Base-by-base conservation (phyloP, 345 rosid genomes). In the Conringia planisiliqua region DNA sequence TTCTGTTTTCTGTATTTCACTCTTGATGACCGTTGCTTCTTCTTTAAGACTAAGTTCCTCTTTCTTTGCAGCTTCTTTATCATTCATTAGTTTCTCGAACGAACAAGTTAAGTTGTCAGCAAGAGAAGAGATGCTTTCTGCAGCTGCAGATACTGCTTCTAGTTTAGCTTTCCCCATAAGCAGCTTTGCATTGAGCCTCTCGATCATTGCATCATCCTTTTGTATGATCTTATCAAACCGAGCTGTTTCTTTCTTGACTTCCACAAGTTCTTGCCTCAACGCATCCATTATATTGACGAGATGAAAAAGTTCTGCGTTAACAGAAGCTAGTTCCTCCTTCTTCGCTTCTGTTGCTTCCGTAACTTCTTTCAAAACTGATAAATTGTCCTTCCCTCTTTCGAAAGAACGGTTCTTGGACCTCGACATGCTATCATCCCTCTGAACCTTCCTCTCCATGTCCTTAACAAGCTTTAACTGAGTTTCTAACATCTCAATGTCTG, bases 111-210 rank as follows among this genome's bases (percentile, higher is more conserved):
- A 84, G 60, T 86, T 85, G 71, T 75, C 70, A 2, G 79, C 83
- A 7, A 86, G 74, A 40, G 79, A 82, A 63, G 73, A 79, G 33
- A 92, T 84, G 80, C 87, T 88, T 74, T 72, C 86, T 80, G 85
- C 91, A 5, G 82, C 84, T 56, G 81, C 76, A 54, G 85, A 70
- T 0, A 75, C 89, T 6, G 86, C 62, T 82, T 87, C 93, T 67
- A 87, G 29, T 77, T 81, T 83, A 48, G 83, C 80, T 75, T 89
- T 95, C 10, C 82, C 92, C 71, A 88, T 83, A 12, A 91, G 89
- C 70, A 92, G 82, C 88, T 95, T 92, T 1, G 93, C 68, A 47
- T 90, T 86, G 66, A 90, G 86, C 50, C 71, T 86, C 72, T 83
- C 82, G 52, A 86, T 82, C 26, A 77, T 84, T 6, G 29, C 13